Conservation (phyloP, 768 basidiomycete species). For the Termitomyces sp. region DNA sequence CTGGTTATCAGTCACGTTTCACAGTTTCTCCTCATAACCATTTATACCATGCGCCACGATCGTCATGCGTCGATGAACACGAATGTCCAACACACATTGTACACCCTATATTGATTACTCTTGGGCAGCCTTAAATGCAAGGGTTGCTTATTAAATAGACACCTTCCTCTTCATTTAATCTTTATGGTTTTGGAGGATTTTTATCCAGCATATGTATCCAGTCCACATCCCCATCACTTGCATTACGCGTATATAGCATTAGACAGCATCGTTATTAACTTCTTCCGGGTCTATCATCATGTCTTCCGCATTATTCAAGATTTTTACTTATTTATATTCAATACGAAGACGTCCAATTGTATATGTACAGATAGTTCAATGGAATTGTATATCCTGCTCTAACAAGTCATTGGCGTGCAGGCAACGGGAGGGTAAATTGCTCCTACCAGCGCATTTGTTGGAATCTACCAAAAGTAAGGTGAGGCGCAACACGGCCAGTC, state of each 20-base stretch:
- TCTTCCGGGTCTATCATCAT: background rate
- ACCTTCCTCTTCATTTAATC: background rate
- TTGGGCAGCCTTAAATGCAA: background rate
- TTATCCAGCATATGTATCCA: background rate
- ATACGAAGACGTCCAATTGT: constrained; percentile 1
- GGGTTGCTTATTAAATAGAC: constrained; percentile 2
- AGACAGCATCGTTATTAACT: background rate
- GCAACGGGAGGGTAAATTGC: too few relatives aligned
- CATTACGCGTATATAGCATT: constrained; percentile 2
- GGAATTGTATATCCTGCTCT: background rate
- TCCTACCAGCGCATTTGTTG: too few relatives aligned
- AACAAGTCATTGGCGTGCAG: background rate
- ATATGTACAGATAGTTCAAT: constrained; percentile 1
- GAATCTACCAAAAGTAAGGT: background rate
- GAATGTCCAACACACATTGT: background rate
- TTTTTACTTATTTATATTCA: background rate
- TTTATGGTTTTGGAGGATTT: background rate
- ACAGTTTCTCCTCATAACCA: background rate
- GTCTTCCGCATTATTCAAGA: background rate
- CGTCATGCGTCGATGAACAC: background rate
- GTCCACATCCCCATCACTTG: background rate
- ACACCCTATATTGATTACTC: constrained; percentile 3
- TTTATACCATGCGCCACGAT: constrained; percentile 3
- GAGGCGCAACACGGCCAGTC: background rate
- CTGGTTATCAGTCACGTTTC: background rate